Evolutionary conservation across 495 filamentous ascomycete genomes (phyloP).

Genomic region (Neurospora sp.): DNA sequence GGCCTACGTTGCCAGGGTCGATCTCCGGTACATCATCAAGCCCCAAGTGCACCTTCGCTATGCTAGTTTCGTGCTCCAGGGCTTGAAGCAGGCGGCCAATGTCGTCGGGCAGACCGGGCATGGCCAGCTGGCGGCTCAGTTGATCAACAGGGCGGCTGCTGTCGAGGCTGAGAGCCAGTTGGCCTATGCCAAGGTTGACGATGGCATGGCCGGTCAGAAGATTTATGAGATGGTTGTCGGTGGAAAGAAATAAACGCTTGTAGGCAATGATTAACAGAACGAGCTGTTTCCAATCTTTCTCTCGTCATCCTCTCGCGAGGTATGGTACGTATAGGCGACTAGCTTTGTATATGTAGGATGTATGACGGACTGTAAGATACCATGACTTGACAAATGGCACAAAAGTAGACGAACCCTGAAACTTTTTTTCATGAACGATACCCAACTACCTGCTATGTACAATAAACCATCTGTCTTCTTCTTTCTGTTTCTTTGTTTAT

Average conservation of each 20-base stretch:
- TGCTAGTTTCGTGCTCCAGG: conserved; percentile 27
- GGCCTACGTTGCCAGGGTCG: conserved; percentile 6
- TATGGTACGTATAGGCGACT: neutral
- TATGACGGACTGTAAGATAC: neutral
- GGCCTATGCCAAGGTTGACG: neutral
- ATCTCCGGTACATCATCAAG: conserved; percentile 18
- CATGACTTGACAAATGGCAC: neutral
- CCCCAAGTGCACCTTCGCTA: conserved; percentile 15
- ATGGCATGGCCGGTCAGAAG: neutral
- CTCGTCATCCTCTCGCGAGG: neutral
- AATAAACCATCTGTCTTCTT: neutral
- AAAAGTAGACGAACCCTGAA: conserved; percentile 3
- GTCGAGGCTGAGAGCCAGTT: conserved; percentile 20
- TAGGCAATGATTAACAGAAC: neutral
- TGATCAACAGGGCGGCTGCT: conserved; percentile 16
- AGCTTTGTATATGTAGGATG: neutral
- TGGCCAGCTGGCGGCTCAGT: conserved; percentile 16
- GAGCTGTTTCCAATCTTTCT: neutral
- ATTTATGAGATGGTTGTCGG: conserved; percentile 12
- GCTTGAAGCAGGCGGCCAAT: conserved; percentile 26
- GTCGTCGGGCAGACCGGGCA: conserved; percentile 19
- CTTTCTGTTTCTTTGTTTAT: neutral
- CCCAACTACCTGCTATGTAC: neutral
- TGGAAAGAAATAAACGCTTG: neutral
- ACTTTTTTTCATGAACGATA: neutral